Evolutionary conservation across 306 rosid species (phyloP), one percentile per base, ranked within the genome.

Genomic region (Luffa aegyptiaca): DNA sequence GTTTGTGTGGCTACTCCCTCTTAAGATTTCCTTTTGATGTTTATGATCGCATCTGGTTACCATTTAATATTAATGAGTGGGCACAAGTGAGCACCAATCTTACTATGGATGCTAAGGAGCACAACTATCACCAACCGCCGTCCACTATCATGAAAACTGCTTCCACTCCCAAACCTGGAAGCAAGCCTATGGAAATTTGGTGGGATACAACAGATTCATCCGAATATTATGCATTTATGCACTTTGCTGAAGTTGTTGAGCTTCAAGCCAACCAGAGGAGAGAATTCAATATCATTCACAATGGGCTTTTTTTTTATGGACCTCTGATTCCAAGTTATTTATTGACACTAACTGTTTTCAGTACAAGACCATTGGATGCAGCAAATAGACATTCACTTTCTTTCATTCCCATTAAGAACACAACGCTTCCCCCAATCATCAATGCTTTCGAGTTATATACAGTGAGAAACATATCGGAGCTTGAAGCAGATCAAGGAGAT

Each of bases 341-440:
- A 66, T 64, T 71, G 41, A 64, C 87, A 0, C 17, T 39, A 2
- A 77, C 80, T 14, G 0, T 68, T 41, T 6, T 0, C 2, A 48
- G 11, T 39, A 0, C 0, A 5, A 2, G 0, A 5, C 75, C 84
- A 4, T 3, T 36, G 1, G 44, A 17, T 2, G 72, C 55, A 6
- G 4, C 12, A 1, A 56, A n/a, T 20, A 39, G 73, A 8, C 69
- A 62, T 31, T 0, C 6, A 49, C 49, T 57, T 33, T 14, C 80
- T 26, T 69, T 42, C 48, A 6, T 17, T 68, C 36, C 79, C 14
- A 8, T 71, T 2, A 46, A 71, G 1, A 37, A 69, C 4, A 73
- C 91, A 5, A 80, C 76, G 41, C 83, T 85, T 80, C 93, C 90
- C 3, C 88, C 91, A 1, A 80, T 88, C 45, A 78, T 88, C 81